Evolutionary conservation across 2,329 filamentous ascomycete species (phyloP).

Genomic region (Aureobasidium sp.): DNA sequence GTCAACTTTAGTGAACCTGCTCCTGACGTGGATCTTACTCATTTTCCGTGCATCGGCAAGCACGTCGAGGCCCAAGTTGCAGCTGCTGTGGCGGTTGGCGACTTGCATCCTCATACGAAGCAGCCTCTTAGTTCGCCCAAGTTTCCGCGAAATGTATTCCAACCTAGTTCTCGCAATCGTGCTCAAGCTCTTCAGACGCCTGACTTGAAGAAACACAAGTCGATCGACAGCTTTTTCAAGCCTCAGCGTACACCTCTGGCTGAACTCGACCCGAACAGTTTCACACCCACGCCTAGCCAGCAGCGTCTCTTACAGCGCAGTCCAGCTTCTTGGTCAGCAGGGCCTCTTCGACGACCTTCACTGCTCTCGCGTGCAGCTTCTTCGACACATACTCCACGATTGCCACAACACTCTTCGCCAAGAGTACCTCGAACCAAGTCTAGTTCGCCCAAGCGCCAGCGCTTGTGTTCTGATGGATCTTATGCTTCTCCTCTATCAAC

Average conservation of each 20-base stretch:
- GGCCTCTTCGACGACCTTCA: conserved; percentile 26
- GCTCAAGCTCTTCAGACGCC: conserved; percentile 30
- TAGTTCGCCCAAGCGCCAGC: conserved; percentile 34
- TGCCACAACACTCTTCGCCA: conserved; percentile 25
- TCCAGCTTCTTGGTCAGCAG: conserved; percentile 48
- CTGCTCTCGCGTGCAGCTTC: conserved; percentile 23
- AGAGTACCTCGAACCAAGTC: conserved; percentile 37
- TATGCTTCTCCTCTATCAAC: conserved; percentile 18
- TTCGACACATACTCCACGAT: conserved; percentile 17
- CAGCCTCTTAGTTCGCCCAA: conserved; percentile 44
- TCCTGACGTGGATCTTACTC: conserved; percentile 54
- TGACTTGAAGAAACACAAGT: conserved; percentile 52
- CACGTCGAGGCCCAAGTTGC: conserved; percentile 60
- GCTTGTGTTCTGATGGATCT: conserved; percentile 38
- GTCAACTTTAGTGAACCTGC: conserved; percentile 68
- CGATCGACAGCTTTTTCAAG: conserved; percentile 61
- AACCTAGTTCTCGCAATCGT: neutral
- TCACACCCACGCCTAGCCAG: conserved; percentile 60
- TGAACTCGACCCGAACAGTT: conserved; percentile 60
- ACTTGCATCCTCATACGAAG: conserved; percentile 88
- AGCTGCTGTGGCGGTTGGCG: conserved; percentile 66
- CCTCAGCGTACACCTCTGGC: conserved; percentile 56
- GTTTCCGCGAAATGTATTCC: neutral
- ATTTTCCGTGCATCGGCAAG: conserved; percentile 75
- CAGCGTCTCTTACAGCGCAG: conserved; percentile 51